phyloP scores from a whole-genome alignment of 805 yeast genomes.

The Yamadazyma philogaea region DNA sequence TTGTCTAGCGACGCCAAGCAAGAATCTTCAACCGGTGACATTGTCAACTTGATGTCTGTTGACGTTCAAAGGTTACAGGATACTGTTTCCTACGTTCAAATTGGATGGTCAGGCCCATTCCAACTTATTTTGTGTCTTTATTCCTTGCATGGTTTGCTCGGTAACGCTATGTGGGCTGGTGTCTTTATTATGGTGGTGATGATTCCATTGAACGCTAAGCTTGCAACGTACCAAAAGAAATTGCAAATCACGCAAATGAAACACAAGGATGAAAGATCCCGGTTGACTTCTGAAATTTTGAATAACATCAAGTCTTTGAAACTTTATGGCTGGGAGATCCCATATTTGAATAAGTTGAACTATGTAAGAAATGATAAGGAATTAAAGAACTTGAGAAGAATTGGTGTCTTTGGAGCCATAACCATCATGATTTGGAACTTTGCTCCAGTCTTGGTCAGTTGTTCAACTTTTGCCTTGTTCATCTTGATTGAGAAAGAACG shows the following conservation, averaged over 20 bases:
- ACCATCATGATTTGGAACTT: slow-evolving; percentile 75
- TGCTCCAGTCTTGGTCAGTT: slow-evolving; percentile 87
- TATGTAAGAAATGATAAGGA: slow-evolving; percentile 87
- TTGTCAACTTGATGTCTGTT: slow-evolving; percentile 91
- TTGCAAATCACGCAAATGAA: slow-evolving; percentile 86
- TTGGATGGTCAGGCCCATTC: slow-evolving; percentile 92
- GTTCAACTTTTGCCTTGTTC: slow-evolving; percentile 83
- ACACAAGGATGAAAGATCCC: slow-evolving; percentile 86
- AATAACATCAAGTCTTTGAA: slow-evolving; percentile 91
- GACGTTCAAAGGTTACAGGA: slow-evolving; percentile 89
- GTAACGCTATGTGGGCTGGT: slow-evolving; percentile 96
- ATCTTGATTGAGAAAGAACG: slow-evolving; percentile 51
- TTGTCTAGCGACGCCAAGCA: slow-evolving; percentile 71
- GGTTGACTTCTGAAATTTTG: slow-evolving; percentile 81
- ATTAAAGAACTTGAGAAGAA: slow-evolving; percentile 66
- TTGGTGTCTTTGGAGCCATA: slow-evolving; percentile 70
- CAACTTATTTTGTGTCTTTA: slow-evolving; percentile 74
- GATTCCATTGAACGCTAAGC: slow-evolving; percentile 72
- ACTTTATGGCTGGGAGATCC: slow-evolving; percentile 92
- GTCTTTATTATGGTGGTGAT: slow-evolving; percentile 71
- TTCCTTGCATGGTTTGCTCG: slow-evolving; percentile 69
- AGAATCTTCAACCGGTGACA: slow-evolving; percentile 81
- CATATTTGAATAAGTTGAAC: slow-evolving; percentile 70
- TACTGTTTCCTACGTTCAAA: slow-evolving; percentile 69
- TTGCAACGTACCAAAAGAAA: slow-evolving; percentile 65